Evolutionary conservation across 1,284 basidiomycete genomes (phyloP), one percentile per base, ranked within the genome.

Genomic region (Neotropicomus parvogracilis): DNA sequence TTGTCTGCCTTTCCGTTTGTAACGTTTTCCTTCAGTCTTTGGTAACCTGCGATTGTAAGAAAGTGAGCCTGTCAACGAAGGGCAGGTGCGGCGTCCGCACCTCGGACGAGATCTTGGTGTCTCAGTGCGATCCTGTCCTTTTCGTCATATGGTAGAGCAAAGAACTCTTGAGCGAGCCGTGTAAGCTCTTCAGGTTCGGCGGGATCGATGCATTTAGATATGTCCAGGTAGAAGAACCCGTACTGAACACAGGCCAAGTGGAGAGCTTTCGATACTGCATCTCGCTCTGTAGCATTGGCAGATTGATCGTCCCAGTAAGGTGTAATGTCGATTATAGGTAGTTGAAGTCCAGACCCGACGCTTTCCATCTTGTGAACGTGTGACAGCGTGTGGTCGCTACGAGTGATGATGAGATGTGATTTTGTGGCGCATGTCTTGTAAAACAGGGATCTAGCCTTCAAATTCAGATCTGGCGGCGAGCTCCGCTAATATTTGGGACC

Each of bases 181-280:
- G 79, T 67, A 6, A 91, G 75, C 53, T 85, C 79, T 32, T 83
- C 78, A n/a, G 85, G 76, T 57, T 91, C 85, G 0, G 69, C 60
- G 0, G 68, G 66, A 33, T 80, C 70, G 16, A 82, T 66, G 55
- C 75, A 86, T 2, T 74, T 67, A 9, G 78, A 77, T 35, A 91
- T 74, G 48, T 87, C 78, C 41, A 94, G 73, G 64, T 94, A 95
- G 70, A 94, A 91, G 75, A 94, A 94, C 0, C 91, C 91, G 49
- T 81, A 88, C 48, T 87, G 72, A 16, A 84, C 60, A 60, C 88
- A 92, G 12, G 89, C 90, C 1, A 70, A 62, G 61, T 93, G 89
- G 10, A 93, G 67, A 0, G 79, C 77, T 16, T 73, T 70, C 5
- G 86, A 79, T 0, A 78, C 75, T 2, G 74, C 69, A 24, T 58